Evolutionary conservation across 1,284 basidiomycete species (phyloP).

Genomic region (Termitomyces sp.): DNA sequence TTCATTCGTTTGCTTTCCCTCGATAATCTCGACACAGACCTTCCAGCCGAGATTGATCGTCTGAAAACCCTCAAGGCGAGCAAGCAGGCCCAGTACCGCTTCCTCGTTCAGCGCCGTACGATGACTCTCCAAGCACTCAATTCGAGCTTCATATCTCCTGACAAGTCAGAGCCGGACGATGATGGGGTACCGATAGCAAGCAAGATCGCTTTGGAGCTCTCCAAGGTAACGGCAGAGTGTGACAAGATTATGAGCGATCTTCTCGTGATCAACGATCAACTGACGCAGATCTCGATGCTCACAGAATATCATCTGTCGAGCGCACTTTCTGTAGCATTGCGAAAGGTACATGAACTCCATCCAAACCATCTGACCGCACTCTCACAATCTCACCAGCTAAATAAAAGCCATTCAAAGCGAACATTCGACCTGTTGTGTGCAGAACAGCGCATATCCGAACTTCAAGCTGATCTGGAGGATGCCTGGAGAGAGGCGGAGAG

Average conservation of each 20-base stretch:
- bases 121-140: conserved; percentile 67
- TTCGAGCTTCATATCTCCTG: conserved; percentile 29
- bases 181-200: conserved; percentile 28
- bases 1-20: conserved; percentile 66
- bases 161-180: conserved; percentile 26
- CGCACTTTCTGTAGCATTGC: conserved; percentile 67
- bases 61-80: conserved; percentile 44
- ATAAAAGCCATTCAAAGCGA: conserved; percentile 63
- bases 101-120: conserved; percentile 61
- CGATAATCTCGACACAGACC: conserved; percentile 51
- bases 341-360: conserved; percentile 42
- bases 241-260: conserved; percentile 57
- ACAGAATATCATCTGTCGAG: conserved; percentile 65
- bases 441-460: conserved; percentile 41
- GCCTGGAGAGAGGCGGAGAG: conserved; percentile 74
- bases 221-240: conserved; percentile 51
- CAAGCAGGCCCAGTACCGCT: conserved; percentile 63
- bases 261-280: conserved; percentile 53
- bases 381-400: conserved; percentile 37
- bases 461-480: conserved; percentile 71
- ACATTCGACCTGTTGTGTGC: conserved; percentile 48
- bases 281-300: conserved; percentile 54
- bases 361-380: conserved; percentile 7
- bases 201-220: conserved; percentile 50
- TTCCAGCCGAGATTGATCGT: conserved; percentile 53